Evolutionary conservation across 208 protist genomes (phyloP), one percentile per base, ranked within the genome.

Genomic region (Acanthamoeba sp.): DNA sequence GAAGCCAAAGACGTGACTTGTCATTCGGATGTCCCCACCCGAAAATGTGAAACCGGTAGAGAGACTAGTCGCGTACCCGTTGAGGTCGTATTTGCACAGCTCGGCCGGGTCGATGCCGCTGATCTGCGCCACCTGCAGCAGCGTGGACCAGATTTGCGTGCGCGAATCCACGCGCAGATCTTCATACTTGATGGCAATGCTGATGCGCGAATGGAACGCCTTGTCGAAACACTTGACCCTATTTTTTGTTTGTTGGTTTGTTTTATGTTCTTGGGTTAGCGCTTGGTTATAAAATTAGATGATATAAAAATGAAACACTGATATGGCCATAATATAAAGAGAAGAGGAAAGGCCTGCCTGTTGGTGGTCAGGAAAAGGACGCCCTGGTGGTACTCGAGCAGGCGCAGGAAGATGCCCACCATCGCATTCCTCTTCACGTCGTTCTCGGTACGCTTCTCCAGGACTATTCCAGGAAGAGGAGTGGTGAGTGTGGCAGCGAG

Each of bases 361-460:
- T 62, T 62, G n/a, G n/a, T n/a, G n/a, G n/a, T n/a, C n/a, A n/a
- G n/a, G 92, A 97, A 97, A 42, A 97, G 93, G 27, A 95, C 71
- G 1, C 95, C 96, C 62, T 95, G 69, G 91, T 95, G 89, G 90
- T 96, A n/a, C n/a, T n/a, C n/a, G n/a, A n/a, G n/a, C n/a, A n/a
- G n/a, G n/a, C n/a, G n/a, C n/a, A n/a, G n/a, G n/a, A 97, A 76
- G 42, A 97, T 84, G 38, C 92, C 36, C 29, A 71, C 62, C 95
- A 97, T 96, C 6, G 95, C 94, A 91, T 96, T 96, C 45, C 94
- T 84, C 69, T 45, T 29, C 29, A 97, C 38, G 64, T 95, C 95
- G 48, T 52, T 84, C 42, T 40, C 73, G 18, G 57, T 69, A 34
- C 95, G 90, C 76, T 88, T 80, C 92, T 96, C 95, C 48, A 84